Evolutionary conservation across 768 basidiomycete genomes (phyloP), one percentile per base, ranked within the genome.

Genomic region (Candolleomyces eurysporus): DNA sequence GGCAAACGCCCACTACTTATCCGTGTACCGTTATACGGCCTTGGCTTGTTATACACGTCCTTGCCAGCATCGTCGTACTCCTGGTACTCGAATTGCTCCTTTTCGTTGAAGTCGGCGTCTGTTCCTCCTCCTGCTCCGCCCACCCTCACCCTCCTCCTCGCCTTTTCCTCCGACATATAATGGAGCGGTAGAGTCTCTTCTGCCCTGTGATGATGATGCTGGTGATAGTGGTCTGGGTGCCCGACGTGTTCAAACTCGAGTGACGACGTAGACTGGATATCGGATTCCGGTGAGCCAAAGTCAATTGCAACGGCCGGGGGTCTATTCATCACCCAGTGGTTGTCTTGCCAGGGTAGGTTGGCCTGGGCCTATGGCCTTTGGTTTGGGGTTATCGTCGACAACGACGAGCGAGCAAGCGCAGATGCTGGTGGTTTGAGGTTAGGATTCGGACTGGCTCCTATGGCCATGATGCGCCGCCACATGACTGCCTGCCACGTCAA

Each of bases 231-330:
- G 76, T 67, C 42, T 43, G 89, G 89, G 63, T 91, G 84, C 14
- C 81, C 72, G 62, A 90, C 76, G 69, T 91, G 82, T 74, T 91
- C 89, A 73, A 89, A 91, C 66, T 91, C 90, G 66, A 83, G 84
- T 59, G 85, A 85, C 54, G 82, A 77, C 73, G 67, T 82, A 65
- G 79, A 77, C 65, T 78, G n/a, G 39, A 13, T 39, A 39, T 40
- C 39, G 7, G 54, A 56, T 7, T 42, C 76, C 62, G 81, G 79
- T 63, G 83, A 75, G 70, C 85, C 87, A 73, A 92, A 83, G 71
- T 90, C 86, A 64, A 92, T 81, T 68, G 87, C 81, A 66, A 91
- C 80, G 71, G 89, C 85, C 68, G 84, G 66, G 60, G 86, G 84
- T 76, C 54, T 56, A 56, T 78, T 79, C 85, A 88, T 87, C 72